Base-by-base conservation (phyloP, 1,284 basidiomycete genomes). In the Caloboletus inedulis region DNA sequence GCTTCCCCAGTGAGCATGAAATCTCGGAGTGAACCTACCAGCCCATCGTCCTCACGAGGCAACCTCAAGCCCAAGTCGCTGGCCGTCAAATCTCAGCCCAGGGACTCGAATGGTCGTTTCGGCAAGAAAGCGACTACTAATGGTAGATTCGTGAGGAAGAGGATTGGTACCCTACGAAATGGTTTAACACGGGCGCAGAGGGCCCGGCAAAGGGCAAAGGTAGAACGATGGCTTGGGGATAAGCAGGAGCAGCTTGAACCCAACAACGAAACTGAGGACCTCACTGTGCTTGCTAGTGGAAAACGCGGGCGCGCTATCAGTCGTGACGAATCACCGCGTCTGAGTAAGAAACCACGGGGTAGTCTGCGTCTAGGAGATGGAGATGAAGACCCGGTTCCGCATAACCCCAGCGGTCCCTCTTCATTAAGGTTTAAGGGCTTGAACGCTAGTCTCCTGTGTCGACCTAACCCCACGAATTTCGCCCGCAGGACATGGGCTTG, bases 81-180 rank as follows among this genome's bases (percentile, higher is more conserved):
- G 25, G 78, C 75, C 16, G 75, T 79, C 42, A 77, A 77, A 48
- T 62, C 62, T n/a, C 78, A 80, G 56, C 77, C 77, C 7, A 73
- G 77, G 41, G 76, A 76, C 54, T 65, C 66, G 31, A 77, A 79
- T 54, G 77, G 78, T 40, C 69, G 77, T 18, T 79, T 79, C 49
- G 78, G 77, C 36, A 78, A 76, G 69, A 80, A 79, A 60, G 64
- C 67, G 25, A 71, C 72, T 19, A 76, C 73, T 9, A 83, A 85
- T 53, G 82, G 82, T 57, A 66, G 72, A 62, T 72, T 67, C 56
- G 61, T 72, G 62, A 69, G 77, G 58, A 74, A 70, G 61, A 72
- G 72, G 52, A 56, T 70, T 49, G 54, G 62, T 49, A 52, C 59
- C 47, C 54, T 59, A 18, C 61, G 56, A 41, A 54, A 53, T 59